A percentile compares a stretch with the other conserved stretches of the same genome.
These are phyloP conservation scores for Neoboletus brunneissimus DNA, from an alignment of 768 basidiomycete species.

Conservation along the genomic window DNA sequence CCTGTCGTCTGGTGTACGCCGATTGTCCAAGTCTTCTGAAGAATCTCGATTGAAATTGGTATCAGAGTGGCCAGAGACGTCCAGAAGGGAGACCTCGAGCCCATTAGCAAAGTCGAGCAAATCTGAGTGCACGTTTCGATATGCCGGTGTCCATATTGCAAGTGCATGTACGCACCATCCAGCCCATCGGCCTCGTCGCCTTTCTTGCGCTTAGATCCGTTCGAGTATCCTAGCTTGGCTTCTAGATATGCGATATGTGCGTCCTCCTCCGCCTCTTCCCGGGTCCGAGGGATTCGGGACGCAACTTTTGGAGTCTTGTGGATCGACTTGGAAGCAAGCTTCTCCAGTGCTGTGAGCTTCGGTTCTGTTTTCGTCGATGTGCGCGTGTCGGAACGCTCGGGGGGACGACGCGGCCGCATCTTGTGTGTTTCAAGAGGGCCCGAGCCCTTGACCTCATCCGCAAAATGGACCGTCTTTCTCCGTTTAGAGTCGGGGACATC, in stretches of 20 bases:
- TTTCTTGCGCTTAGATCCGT: slow-evolving; percentile 42
- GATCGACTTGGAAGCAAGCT: slow-evolving; percentile 24
- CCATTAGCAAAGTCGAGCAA: slow-evolving; percentile 50
- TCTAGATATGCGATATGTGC: slow-evolving; percentile 84
- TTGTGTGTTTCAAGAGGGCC: not conserved
- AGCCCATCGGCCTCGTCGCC: slow-evolving; percentile 73
- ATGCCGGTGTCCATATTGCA: not conserved
- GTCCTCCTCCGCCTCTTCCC: slow-evolving; percentile 68
- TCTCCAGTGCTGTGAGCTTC: slow-evolving; percentile 35
- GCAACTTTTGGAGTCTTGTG: slow-evolving; percentile 1
- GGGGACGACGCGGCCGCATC: not conserved
- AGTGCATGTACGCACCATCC: slow-evolving; percentile 54
- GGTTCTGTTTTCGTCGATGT: slow-evolving; percentile 9
- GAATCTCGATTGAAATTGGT: not conserved
- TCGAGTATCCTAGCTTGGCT: slow-evolving; percentile 59
- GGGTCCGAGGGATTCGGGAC: slow-evolving; percentile 27
- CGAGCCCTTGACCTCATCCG: slow-evolving; percentile 2
- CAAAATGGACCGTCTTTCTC: slow-evolving; percentile 42
- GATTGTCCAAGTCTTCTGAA: not conserved
- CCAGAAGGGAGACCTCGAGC: slow-evolving; percentile 13
- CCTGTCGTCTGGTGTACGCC: not conserved
- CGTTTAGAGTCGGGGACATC: slow-evolving; percentile 41
- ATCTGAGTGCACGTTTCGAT: slow-evolving; percentile 35
- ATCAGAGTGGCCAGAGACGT: not conserved
- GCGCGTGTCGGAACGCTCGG: not conserved